Percentiles rank a stretch among this genome's conserved stretches.
Conservation (phyloP, 345 rosid genomes). For the Physaria fendleri region DNA sequence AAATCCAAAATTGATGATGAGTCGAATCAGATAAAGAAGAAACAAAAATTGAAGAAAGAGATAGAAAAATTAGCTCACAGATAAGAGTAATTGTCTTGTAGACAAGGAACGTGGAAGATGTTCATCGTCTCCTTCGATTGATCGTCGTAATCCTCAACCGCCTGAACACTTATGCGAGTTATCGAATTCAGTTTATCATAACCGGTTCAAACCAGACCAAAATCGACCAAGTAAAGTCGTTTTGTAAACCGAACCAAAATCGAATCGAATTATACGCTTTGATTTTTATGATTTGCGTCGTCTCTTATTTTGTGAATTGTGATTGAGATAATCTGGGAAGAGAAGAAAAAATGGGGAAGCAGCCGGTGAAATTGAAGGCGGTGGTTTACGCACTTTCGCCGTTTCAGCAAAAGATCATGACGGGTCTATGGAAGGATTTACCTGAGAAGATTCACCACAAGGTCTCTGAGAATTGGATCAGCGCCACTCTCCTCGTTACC, state of each 20-base stretch:
- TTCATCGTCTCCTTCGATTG: conserved; percentile 39
- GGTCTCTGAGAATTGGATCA: conserved; percentile 83
- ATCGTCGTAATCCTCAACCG: background rate
- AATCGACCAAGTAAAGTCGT: background rate
- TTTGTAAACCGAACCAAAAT: conserved; percentile 5
- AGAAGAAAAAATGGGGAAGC: conserved; percentile 53
- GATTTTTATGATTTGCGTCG: background rate
- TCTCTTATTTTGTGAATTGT: conserved; percentile 1
- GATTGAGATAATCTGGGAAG: background rate
- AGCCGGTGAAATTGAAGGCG: conserved; percentile 75
- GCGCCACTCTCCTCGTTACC: conserved; percentile 53
- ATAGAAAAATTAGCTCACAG: conserved; percentile 36
- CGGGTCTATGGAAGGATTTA: conserved; percentile 67
- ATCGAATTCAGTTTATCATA: background rate
- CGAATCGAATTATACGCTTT: background rate
- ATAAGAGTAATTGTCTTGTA: conserved; percentile 88
- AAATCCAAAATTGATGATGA: background rate
- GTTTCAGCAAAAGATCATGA: conserved; percentile 75
- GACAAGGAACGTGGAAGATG: conserved; percentile 64
- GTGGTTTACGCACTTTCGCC: conserved; percentile 77
- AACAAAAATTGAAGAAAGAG: background rate
- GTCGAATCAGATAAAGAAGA: background rate
- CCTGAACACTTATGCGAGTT: background rate
- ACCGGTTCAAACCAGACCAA: conserved; percentile 4
- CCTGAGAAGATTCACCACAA: conserved; percentile 75